Conservation (phyloP, 2,329 filamentous ascomycete species). For the Eutypa lata region DNA sequence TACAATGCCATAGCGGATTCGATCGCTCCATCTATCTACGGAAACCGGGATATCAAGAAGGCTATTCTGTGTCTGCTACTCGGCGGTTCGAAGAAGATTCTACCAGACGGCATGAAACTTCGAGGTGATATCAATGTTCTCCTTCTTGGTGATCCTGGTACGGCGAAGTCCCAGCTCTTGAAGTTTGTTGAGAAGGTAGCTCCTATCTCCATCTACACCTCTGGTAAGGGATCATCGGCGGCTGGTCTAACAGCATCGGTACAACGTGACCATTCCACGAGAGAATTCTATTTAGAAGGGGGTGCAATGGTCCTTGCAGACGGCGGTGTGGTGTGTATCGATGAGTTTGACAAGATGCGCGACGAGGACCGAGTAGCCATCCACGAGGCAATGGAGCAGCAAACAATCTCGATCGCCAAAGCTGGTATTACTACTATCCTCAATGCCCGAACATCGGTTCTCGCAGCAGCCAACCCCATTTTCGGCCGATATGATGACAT, state of each 20-base stretch:
- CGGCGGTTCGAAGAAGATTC: conserved; percentile 94
- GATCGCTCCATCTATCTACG: conserved; percentile 96
- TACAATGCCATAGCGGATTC: conserved; percentile 87
- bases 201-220: conserved; percentile 97
- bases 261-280: conserved; percentile 84
- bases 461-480: conserved; percentile 94
- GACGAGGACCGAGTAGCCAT: conserved; percentile 97
- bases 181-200: conserved; percentile 98
- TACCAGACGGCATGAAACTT: conserved; percentile 96
- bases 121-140: conserved; percentile 98
- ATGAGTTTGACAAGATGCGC: conserved; percentile 99
- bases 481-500: conserved; percentile 98
- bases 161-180: conserved; percentile 92
- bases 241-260: conserved; percentile 97
- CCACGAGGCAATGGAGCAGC: conserved; percentile 99
- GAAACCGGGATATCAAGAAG: conserved; percentile 95
- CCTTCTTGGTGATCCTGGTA: conserved; percentile 94
- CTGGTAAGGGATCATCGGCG: conserved; percentile 94
- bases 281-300: conserved; percentile 97
- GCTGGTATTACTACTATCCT: conserved; percentile 97
- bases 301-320: conserved; percentile 98
- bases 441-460: conserved; percentile 89
- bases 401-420: conserved; percentile 98
- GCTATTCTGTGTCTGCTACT: conserved; percentile 90
- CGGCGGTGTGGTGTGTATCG: conserved; percentile 95